Percentiles rank a stretch among this genome's conserved stretches.
These are phyloP conservation scores for Prosopis cineraria DNA, from an alignment of 306 rosid species.

Conservation along the genomic window DNA sequence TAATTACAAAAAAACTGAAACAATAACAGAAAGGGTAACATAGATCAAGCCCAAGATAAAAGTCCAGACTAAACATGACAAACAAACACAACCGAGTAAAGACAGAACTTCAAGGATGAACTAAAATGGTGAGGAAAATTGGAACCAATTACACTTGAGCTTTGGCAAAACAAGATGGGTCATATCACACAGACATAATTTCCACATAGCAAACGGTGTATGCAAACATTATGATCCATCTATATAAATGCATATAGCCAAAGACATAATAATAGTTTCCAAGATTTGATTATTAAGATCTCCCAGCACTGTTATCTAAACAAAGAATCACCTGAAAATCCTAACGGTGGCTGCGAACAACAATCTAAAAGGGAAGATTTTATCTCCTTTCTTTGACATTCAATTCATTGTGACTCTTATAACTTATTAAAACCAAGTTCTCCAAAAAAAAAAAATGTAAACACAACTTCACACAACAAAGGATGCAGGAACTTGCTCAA, in stretches of 20 bases:
- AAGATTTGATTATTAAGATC: conserved; percentile 20
- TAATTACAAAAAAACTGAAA: neutral
- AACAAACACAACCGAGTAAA: neutral
- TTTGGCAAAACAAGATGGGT: conserved; percentile 16
- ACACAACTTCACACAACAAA: conserved; percentile 10
- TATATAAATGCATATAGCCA: neutral
- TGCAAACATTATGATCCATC: conserved; percentile 4
- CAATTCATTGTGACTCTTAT: conserved; percentile 12
- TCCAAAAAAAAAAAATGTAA: conserved; percentile 13
- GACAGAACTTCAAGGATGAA: neutral
- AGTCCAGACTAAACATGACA: neutral
- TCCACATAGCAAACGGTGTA: conserved; percentile 14
- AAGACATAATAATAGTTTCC: conserved; percentile 1
- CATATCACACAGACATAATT: conserved; percentile 4
- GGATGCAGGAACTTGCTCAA: conserved; percentile 17
- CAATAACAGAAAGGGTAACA: neutral
- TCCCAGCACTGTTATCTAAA: neutral
- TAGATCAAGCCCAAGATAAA: neutral
- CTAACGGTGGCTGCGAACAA: conserved; percentile 16
- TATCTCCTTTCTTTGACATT: conserved; percentile 23
- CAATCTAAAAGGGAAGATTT: conserved; percentile 6
- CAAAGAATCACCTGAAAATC: conserved; percentile 1
- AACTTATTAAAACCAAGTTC: neutral
- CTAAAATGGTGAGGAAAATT: neutral
- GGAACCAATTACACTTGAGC: conserved; percentile 13